Percentiles rank a stretch among this genome's conserved stretches.
Conservation (phyloP, 176 grass and related monocot genomes). For the Paspalum vaginatum region DNA sequence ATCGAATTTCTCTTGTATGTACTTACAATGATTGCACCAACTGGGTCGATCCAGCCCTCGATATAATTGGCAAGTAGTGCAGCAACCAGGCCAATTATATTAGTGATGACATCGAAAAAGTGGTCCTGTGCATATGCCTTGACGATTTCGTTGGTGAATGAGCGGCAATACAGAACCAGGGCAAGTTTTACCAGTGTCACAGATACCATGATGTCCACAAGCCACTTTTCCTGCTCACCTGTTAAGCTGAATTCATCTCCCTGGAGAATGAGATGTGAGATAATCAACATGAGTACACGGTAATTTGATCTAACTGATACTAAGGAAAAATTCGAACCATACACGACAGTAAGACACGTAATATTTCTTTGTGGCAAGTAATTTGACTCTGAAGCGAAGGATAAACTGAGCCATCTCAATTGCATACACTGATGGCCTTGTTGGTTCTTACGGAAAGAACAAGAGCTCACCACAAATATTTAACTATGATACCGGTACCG, state of each 20-base stretch:
- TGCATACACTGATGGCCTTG: neutral
- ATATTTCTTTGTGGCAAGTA: neutral
- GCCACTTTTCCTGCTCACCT: conserved; percentile 84
- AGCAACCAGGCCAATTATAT: conserved; percentile 87
- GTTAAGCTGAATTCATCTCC: conserved; percentile 83
- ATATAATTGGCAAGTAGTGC: conserved; percentile 82
- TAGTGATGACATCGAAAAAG: conserved; percentile 93
- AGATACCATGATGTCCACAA: conserved; percentile 77
- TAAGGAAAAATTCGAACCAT: neutral
- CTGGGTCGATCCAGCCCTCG: conserved; percentile 80
- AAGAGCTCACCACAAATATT: neutral
- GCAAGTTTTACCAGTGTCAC: conserved; percentile 87
- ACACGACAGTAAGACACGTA: neutral
- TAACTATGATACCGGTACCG: neutral
- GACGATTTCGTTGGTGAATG: conserved; percentile 90
- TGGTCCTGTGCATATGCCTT: conserved; percentile 97
- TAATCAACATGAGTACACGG: conserved; percentile 8
- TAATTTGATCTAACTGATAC: neutral
- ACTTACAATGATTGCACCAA: conserved; percentile 94
- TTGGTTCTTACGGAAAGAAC: neutral
- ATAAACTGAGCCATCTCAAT: neutral
- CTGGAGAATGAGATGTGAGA: conserved; percentile 40
- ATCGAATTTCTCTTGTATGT: neutral
- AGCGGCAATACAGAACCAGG: conserved; percentile 76
- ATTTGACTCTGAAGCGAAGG: neutral